phyloP scores from a whole-genome alignment of 495 filamentous ascomycete species.

The Emericellopsis terricola region DNA sequence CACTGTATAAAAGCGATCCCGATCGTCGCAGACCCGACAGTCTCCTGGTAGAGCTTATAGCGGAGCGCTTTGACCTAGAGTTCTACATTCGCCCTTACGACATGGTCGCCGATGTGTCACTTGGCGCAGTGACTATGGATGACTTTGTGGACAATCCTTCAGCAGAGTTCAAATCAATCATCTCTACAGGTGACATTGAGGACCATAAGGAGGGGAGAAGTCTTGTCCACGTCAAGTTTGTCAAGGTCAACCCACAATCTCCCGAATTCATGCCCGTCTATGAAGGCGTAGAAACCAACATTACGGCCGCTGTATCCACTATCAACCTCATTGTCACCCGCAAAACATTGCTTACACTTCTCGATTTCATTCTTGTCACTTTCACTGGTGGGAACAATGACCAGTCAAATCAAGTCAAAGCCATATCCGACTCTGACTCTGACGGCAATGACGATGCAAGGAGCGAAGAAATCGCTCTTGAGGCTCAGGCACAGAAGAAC shows the following conservation, averaged over 20 bases:
- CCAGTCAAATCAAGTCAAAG: slow-evolving; percentile 18
- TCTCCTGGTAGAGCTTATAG: slow-evolving; percentile 76
- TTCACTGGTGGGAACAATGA: slow-evolving; percentile 56
- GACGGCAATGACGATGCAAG: slow-evolving; percentile 15
- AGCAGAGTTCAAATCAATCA: slow-evolving; percentile 88
- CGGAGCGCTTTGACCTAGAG: slow-evolving; percentile 72
- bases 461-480: slow-evolving; percentile 7
- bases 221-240: slow-evolving; percentile 73
- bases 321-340: slow-evolving; percentile 91
- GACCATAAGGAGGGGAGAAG: slow-evolving; percentile 48
- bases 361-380: slow-evolving; percentile 90
- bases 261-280: slow-evolving; percentile 84
- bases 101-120: slow-evolving; percentile 74
- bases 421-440: slow-evolving; percentile 17
- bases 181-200: slow-evolving; percentile 72
- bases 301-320: slow-evolving; percentile 82
- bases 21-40: slow-evolving; percentile 60
- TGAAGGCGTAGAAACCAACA: slow-evolving; percentile 81
- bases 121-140: slow-evolving; percentile 78
- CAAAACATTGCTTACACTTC: slow-evolving; percentile 79
- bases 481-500: slow-evolving; percentile 3
- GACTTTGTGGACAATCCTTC: slow-evolving; percentile 81
- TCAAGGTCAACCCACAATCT: slow-evolving; percentile 76
- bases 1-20: slow-evolving; percentile 71
- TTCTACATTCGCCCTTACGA: slow-evolving; percentile 79